phyloP scores from a whole-genome alignment of 208 protist species.

The Trypanosomatidae sp. region DNA sequence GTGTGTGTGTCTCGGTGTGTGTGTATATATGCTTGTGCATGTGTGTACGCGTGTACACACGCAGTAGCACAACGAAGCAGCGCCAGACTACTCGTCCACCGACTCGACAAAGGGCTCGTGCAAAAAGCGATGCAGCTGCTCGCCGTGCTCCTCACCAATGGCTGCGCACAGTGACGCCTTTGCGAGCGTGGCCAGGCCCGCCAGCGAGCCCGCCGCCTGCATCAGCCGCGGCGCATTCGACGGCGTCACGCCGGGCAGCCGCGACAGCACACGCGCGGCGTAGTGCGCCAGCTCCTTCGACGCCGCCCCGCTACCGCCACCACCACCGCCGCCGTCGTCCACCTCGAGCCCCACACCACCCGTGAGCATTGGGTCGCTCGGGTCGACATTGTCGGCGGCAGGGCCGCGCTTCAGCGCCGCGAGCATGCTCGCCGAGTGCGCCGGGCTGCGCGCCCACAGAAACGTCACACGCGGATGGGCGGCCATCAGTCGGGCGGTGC shows the following conservation, averaged over 20 bases:
- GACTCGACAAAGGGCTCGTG: slow-evolving; percentile 26
- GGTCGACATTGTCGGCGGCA: slow-evolving; percentile 36
- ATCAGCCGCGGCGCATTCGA: slow-evolving; percentile 48
- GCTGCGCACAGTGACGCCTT: slow-evolving; percentile 21
- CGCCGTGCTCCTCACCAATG: slow-evolving; percentile 34
- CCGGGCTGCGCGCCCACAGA: slow-evolving; percentile 60
- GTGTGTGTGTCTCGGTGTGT: background rate
- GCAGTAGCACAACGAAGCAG: background rate
- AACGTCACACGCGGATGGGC: slow-evolving; percentile 42
- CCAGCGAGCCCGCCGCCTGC: slow-evolving; percentile 56
- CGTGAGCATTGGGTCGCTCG: slow-evolving; percentile 44
- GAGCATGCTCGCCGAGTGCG: slow-evolving; percentile 63
- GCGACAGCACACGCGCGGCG: slow-evolving; percentile 52
- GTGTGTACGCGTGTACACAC: background rate
- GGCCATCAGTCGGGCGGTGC: slow-evolving; percentile 36
- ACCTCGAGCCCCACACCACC: slow-evolving; percentile 8
- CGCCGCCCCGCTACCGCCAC: slow-evolving; percentile 9
- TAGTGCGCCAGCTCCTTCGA: slow-evolving; percentile 29
- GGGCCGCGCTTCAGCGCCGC: slow-evolving; percentile 40
- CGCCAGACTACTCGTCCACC: background rate
- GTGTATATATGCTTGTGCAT: too few relatives aligned
- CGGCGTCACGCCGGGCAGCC: slow-evolving; percentile 60
- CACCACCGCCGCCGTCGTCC: slow-evolving; percentile 8
- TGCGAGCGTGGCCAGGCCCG: slow-evolving; percentile 54
- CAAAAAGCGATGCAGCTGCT: slow-evolving; percentile 42